Conservation (phyloP, 2,329 filamentous ascomycete species). For the Pseudogymnoascus sp. region DNA sequence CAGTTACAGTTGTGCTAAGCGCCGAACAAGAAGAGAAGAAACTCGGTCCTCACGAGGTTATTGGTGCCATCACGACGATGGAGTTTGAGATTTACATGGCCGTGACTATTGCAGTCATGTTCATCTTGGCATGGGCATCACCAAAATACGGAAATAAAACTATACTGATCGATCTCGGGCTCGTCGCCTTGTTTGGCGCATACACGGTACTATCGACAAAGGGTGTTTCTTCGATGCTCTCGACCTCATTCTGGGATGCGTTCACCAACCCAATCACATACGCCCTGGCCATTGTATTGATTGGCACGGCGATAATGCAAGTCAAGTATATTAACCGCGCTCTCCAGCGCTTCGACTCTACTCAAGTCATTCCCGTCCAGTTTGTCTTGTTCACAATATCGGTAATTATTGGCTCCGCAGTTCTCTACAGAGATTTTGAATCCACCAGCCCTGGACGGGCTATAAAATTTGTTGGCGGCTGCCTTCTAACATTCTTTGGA, state of each 20-base stretch:
- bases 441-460: slow-evolving; percentile 66
- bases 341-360: slow-evolving; percentile 89
- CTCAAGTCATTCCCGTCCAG: slow-evolving; percentile 94
- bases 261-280: slow-evolving; percentile 92
- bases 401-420: slow-evolving; percentile 86
- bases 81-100: slow-evolving; percentile 88
- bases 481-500: slow-evolving; percentile 84
- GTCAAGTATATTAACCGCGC: slow-evolving; percentile 91
- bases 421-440: slow-evolving; percentile 93
- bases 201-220: slow-evolving; percentile 98
- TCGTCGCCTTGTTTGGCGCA: slow-evolving; percentile 89
- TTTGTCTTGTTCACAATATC: slow-evolving; percentile 95
- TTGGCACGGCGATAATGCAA: slow-evolving; percentile 86
- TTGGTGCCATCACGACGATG: slow-evolving; percentile 76
- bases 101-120: slow-evolving; percentile 66
- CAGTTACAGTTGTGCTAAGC: slow-evolving; percentile 86
- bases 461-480: slow-evolving; percentile 81
- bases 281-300: slow-evolving; percentile 67
- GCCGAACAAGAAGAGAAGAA: slow-evolving; percentile 85
- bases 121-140: slow-evolving; percentile 72
- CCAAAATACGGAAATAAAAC: slow-evolving; percentile 74
- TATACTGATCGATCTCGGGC: slow-evolving; percentile 84
- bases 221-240: slow-evolving; percentile 89
- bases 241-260: slow-evolving; percentile 78
- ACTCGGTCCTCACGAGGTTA: slow-evolving; percentile 82